A percentile compares a stretch with the other conserved stretches of the same genome.
These are phyloP conservation scores for Neurospora sp. DNA, from an alignment of 495 filamentous ascomycete species.

Conservation along the genomic window DNA sequence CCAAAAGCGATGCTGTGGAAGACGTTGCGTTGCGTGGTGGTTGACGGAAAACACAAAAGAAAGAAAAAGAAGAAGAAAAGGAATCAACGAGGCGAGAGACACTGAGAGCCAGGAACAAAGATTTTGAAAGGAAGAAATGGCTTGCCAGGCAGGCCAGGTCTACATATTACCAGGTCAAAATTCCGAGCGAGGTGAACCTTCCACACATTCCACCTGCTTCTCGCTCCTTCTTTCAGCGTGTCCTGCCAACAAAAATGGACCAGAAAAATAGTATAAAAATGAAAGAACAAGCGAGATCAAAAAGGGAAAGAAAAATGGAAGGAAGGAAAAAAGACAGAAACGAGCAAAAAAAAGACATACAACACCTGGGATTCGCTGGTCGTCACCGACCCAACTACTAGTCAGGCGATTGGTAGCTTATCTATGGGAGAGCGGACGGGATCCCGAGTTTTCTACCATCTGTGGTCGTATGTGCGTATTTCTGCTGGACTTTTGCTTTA, in stretches of 20 bases:
- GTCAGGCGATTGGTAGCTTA: slow-evolving; percentile 10
- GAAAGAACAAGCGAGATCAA: too few relatives aligned
- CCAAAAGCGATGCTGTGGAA: neutral
- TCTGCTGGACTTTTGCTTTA: neutral
- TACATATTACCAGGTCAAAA: neutral
- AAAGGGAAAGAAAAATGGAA: too few relatives aligned
- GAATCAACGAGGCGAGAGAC: neutral
- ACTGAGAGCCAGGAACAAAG: neutral
- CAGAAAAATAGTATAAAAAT: too few relatives aligned
- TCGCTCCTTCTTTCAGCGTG: neutral
- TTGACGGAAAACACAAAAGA: neutral
- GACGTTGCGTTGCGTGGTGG: neutral
- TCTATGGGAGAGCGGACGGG: slow-evolving; percentile 44
- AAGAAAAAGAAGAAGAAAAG: neutral
- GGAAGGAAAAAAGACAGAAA: too few relatives aligned
- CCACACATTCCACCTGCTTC: neutral
- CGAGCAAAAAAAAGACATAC: slow-evolving; percentile 12
- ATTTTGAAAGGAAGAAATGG: neutral
- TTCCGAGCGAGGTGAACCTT: neutral
- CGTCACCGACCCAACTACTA: slow-evolving; percentile 43
- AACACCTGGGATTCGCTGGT: slow-evolving; percentile 23
- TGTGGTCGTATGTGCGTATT: neutral
- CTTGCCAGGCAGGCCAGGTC: neutral
- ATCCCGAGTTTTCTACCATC: slow-evolving; percentile 13
- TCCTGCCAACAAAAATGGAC: too few relatives aligned